Evolutionary conservation across 2,329 filamentous ascomycete species (phyloP).

Genomic region (Arthrobotrys sphaeroides): DNA sequence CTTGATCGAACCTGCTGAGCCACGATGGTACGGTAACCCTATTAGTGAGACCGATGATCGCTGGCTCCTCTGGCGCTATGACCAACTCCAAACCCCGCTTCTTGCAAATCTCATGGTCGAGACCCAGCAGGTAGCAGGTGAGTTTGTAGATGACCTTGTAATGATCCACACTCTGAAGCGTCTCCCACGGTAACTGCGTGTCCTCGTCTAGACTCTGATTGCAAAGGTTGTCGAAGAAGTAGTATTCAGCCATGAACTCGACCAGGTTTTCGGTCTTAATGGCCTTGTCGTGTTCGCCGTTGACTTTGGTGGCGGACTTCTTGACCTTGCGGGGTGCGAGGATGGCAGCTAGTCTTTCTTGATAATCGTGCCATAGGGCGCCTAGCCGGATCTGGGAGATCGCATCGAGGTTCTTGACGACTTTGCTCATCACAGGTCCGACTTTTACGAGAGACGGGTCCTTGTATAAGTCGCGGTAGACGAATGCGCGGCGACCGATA

Average conservation of each 20-base stretch:
- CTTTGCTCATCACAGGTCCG: constrained; percentile 39
- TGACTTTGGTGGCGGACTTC: background rate
- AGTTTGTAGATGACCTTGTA: constrained; percentile 39
- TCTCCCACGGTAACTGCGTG: constrained; percentile 40
- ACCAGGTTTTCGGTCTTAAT: constrained; percentile 18
- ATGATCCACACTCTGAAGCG: constrained; percentile 36
- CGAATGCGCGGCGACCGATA: constrained; percentile 43
- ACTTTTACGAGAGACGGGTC: constrained; percentile 23
- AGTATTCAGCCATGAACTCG: constrained; percentile 40
- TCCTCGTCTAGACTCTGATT: constrained; percentile 39
- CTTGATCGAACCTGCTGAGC: constrained; percentile 44
- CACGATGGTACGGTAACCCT: constrained; percentile 46
- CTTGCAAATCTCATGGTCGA: constrained; percentile 41
- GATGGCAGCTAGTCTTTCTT: constrained; percentile 26
- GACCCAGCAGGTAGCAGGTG: constrained; percentile 48
- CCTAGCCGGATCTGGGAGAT: constrained; percentile 42
- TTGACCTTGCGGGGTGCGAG: constrained; percentile 28
- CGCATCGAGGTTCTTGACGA: constrained; percentile 41
- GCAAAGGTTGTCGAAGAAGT: constrained; percentile 51
- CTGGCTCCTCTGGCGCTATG: constrained; percentile 47
- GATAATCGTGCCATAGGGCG: constrained; percentile 46
- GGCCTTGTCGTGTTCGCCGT: constrained; percentile 5
- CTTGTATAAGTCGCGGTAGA: constrained; percentile 41
- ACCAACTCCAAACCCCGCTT: constrained; percentile 35
- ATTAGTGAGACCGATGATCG: constrained; percentile 48